Percentiles rank a stretch among this genome's conserved stretches.
Conservation (phyloP, 768 basidiomycete species). For the Tricholomella constricta region DNA sequence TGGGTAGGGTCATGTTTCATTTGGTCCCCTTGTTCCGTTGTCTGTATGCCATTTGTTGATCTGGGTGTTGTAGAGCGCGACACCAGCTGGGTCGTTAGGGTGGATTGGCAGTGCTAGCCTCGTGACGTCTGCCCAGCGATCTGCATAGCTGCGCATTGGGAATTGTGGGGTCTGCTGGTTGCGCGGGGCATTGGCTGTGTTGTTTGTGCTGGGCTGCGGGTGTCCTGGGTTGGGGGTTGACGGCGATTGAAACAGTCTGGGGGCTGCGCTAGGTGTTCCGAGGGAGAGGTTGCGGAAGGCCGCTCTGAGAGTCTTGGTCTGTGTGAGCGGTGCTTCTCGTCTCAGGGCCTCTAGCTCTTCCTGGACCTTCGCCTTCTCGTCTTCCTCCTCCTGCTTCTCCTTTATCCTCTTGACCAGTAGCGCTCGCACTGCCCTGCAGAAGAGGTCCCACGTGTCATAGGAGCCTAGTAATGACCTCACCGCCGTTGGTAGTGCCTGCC, state of each 20-base stretch:
- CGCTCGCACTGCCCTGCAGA: slow-evolving; percentile 12
- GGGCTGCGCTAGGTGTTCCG: not conserved
- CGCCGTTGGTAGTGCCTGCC: slow-evolving; percentile 11
- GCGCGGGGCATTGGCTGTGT: not conserved
- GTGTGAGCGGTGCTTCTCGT: slow-evolving; percentile 1
- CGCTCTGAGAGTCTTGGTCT: not conserved
- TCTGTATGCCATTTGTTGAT: not conserved
- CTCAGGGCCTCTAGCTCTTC: not conserved
- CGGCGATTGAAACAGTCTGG: not conserved
- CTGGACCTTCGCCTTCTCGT: not conserved
- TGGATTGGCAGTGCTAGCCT: not conserved
- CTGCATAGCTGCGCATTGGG: not conserved
- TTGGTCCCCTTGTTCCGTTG: not conserved
- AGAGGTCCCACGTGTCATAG: slow-evolving; percentile 15
- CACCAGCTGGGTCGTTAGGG: not conserved
- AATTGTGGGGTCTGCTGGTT: not conserved
- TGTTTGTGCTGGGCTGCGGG: too few species aligned
- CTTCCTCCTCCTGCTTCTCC: slow-evolving; percentile 6
- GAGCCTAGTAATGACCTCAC: slow-evolving; percentile 2
- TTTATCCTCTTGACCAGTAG: not conserved
- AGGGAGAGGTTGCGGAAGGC: not conserved
- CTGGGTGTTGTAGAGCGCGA: not conserved
- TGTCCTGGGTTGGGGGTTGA: too few species aligned
- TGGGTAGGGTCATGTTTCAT: slow-evolving; percentile 20
- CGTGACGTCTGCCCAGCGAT: slow-evolving; percentile 1